Evolutionary conservation across 352 stramenopile genomes (phyloP).

Genomic region (Phytophthora sansomeana): DNA sequence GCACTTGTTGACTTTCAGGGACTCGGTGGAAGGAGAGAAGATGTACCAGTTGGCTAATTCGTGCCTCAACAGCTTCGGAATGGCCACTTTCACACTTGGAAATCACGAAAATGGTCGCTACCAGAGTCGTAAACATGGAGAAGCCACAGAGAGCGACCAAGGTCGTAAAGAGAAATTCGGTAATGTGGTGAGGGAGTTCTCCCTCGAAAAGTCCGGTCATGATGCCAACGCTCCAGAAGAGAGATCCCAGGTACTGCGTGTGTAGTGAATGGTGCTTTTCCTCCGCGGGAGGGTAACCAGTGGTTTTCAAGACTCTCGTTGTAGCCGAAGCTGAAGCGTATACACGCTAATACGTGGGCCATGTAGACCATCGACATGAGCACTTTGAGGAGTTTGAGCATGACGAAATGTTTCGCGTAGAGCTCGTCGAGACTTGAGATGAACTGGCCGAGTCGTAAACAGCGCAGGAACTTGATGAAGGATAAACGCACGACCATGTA

Average conservation of each 20-base stretch:
- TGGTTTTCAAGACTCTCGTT: conserved; percentile 51
- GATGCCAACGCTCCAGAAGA: conserved; percentile 77
- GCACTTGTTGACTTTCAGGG: conserved; percentile 56
- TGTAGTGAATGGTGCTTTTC: conserved; percentile 35
- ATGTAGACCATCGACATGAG: conserved; percentile 58
- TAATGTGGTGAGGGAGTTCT: conserved; percentile 53
- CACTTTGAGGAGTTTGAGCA: conserved; percentile 58
- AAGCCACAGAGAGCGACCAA: conserved; percentile 74
- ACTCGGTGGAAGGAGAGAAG: conserved; percentile 75
- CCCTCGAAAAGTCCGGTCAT: conserved; percentile 78
- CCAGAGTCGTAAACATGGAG: conserved; percentile 73
- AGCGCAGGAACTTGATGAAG: conserved; percentile 54
- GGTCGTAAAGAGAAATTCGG: conserved; percentile 73
- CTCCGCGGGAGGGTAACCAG: conserved; percentile 53
- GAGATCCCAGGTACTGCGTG: conserved; percentile 52
- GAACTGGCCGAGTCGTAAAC: conserved; percentile 50
- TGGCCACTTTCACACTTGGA: conserved; percentile 81
- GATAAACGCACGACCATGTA: conserved; percentile 36
- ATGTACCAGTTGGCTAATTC: conserved; percentile 80
- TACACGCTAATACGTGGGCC: conserved; percentile 65
- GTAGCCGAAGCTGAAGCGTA: conserved; percentile 70
- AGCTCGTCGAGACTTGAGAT: conserved; percentile 63
- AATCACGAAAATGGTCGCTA: conserved; percentile 81
- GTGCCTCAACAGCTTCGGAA: conserved; percentile 60
- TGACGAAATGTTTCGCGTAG: conserved; percentile 70